phyloP scores from a whole-genome alignment of 495 filamentous ascomycete genomes.

The Friedmanniomyces simplex region DNA sequence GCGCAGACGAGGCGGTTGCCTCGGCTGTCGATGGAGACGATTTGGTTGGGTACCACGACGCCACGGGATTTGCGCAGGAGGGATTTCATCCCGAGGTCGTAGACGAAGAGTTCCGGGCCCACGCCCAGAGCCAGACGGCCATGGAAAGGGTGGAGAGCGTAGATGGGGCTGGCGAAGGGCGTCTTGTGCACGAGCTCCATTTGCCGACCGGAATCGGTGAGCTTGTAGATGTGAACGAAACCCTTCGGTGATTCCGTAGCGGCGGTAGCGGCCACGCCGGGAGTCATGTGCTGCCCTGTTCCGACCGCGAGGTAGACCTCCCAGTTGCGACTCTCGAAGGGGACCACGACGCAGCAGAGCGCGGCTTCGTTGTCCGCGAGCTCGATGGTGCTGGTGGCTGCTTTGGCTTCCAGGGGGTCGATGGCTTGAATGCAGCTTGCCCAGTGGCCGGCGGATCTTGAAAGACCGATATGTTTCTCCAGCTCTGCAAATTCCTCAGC shows the following conservation, averaged over 20 bases:
- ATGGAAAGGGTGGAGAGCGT: constrained; percentile 84
- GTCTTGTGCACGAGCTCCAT: constrained; percentile 97
- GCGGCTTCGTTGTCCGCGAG: constrained; percentile 86
- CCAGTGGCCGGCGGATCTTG: constrained; percentile 75
- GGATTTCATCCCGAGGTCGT: constrained; percentile 82
- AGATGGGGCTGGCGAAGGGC: constrained; percentile 74
- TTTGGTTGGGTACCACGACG: constrained; percentile 63
- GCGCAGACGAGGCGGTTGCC: constrained; percentile 85
- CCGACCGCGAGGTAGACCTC: constrained; percentile 88
- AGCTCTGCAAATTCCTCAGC: constrained; percentile 5
- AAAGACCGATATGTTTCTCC: constrained; percentile 72
- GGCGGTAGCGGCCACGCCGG: not conserved
- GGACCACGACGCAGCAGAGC: constrained; percentile 69
- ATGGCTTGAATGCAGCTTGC: constrained; percentile 87
- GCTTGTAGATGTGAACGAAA: constrained; percentile 87
- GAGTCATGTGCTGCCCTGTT: constrained; percentile 72
- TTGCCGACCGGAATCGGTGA: constrained; percentile 71
- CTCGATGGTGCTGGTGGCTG: constrained; percentile 63
- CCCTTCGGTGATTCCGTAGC: constrained; percentile 58
- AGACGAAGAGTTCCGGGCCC: constrained; percentile 71
- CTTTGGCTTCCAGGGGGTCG: constrained; percentile 67
- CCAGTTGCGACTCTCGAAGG: constrained; percentile 78
- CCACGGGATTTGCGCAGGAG: constrained; percentile 85
- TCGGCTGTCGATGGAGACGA: constrained; percentile 81
- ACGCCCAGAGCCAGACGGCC: constrained; percentile 78